A percentile compares a stretch with the other conserved stretches of the same genome.
Conservation (phyloP, 805 yeast species). For the Spathaspora passalidarum region DNA sequence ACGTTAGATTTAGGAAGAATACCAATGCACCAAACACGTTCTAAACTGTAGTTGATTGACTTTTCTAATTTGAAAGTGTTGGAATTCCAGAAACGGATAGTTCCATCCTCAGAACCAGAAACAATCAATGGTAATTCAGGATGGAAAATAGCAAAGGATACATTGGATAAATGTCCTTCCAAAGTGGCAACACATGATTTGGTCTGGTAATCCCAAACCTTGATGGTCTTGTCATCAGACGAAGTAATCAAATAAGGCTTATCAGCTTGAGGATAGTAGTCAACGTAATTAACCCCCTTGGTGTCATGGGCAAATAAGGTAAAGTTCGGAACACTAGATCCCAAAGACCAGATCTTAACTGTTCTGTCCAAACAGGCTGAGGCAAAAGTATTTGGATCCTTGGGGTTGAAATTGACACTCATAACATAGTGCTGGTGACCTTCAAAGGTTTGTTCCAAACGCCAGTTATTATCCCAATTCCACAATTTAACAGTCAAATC, state of each 20-base stretch:
- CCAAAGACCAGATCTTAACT: slow-evolving; percentile 94
- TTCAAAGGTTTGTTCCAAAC: slow-evolving; percentile 82
- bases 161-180: slow-evolving; percentile 92
- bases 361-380: slow-evolving; percentile 96
- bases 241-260: slow-evolving; percentile 93
- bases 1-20: slow-evolving; percentile 68
- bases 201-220: slow-evolving; percentile 96
- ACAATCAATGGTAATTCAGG: slow-evolving; percentile 94
- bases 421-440: slow-evolving; percentile 96
- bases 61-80: slow-evolving; percentile 92
- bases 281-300: slow-evolving; percentile 94
- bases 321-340: slow-evolving; percentile 83
- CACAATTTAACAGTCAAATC: slow-evolving; percentile 89
- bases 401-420: slow-evolving; percentile 94
- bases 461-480: slow-evolving; percentile 98
- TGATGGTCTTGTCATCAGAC: slow-evolving; percentile 85
- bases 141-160: slow-evolving; percentile 95
- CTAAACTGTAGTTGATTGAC: slow-evolving; percentile 85
- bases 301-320: slow-evolving; percentile 88
- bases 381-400: slow-evolving; percentile 96
- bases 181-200: slow-evolving; percentile 92
- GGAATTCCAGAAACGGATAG: slow-evolving; percentile 92
- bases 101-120: slow-evolving; percentile 96
- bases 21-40: slow-evolving; percentile 95
- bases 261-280: slow-evolving; percentile 95